phyloP scores from a whole-genome alignment of 2,329 filamentous ascomycete genomes.

The Xylariomycetidae sp. region DNA sequence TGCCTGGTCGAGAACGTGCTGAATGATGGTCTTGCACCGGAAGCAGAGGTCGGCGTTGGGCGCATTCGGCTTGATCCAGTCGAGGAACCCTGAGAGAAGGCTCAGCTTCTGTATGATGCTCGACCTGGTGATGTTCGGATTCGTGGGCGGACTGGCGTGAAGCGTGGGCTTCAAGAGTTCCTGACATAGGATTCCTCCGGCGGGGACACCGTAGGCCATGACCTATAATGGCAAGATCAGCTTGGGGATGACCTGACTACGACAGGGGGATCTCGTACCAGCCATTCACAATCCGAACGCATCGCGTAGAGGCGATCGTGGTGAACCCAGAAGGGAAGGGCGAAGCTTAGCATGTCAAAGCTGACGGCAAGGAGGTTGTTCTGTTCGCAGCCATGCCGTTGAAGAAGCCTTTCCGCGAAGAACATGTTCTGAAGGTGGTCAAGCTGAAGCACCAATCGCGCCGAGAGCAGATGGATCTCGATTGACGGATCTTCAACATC shows the following conservation, averaged over 20 bases:
- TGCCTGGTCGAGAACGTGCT: slow-evolving; percentile 43
- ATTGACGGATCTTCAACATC: slow-evolving; percentile 29
- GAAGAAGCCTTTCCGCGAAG: slow-evolving; percentile 50
- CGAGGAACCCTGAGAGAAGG: slow-evolving; percentile 43
- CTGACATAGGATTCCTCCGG: slow-evolving; percentile 43
- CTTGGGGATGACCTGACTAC: background rate
- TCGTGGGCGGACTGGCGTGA: slow-evolving; percentile 25
- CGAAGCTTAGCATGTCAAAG: slow-evolving; percentile 41
- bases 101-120: slow-evolving; percentile 46
- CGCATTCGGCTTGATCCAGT: slow-evolving; percentile 42
- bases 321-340: slow-evolving; percentile 43
- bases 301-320: slow-evolving; percentile 37
- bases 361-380: slow-evolving; percentile 37
- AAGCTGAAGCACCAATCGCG: slow-evolving; percentile 40
- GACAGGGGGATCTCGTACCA: slow-evolving; percentile 27
- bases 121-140: slow-evolving; percentile 35
- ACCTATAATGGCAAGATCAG: slow-evolving; percentile 25
- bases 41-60: slow-evolving; percentile 43
- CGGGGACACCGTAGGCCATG: slow-evolving; percentile 44
- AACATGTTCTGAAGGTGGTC: slow-evolving; percentile 53
- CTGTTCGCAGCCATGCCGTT: slow-evolving; percentile 35
- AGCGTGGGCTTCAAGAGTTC: slow-evolving; percentile 40
- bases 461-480: slow-evolving; percentile 30
- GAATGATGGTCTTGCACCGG: slow-evolving; percentile 41
- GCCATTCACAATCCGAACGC: slow-evolving; percentile 42